Evolutionary conservation across 495 filamentous ascomycete genomes (phyloP).

Genomic region (Tuber aestivum): DNA sequence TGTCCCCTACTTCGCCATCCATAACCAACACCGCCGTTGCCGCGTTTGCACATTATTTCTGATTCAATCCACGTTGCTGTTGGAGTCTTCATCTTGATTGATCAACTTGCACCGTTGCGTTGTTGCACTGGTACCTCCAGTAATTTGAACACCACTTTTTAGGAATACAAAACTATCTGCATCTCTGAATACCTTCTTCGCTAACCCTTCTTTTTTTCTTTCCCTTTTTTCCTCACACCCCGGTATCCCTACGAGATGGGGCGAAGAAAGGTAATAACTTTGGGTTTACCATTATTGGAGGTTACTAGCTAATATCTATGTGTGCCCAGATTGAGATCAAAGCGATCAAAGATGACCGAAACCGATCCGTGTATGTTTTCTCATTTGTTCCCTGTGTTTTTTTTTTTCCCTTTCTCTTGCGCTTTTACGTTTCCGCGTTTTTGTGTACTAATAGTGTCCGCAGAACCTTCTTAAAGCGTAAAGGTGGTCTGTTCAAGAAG

Average conservation of each 20-base stretch:
- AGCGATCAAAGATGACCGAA: constrained; percentile 98
- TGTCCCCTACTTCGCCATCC: constrained; percentile 1
- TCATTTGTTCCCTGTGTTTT: constrained; percentile 17
- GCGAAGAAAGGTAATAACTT: constrained; percentile 51
- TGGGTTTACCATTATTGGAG: constrained; percentile 11
- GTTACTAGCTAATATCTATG: constrained; percentile 14
- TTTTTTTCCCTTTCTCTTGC: not conserved
- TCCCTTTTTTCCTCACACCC: constrained; percentile 4
- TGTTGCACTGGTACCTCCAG: not conserved
- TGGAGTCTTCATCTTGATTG: not conserved
- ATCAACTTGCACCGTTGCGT: not conserved
- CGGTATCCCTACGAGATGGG: constrained; percentile 50
- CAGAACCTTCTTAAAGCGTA: constrained; percentile 96
- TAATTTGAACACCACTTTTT: not conserved
- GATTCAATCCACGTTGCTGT: constrained; percentile 1
- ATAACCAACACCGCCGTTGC: not conserved
- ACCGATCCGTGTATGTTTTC: constrained; percentile 86
- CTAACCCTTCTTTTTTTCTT: constrained; percentile 7
- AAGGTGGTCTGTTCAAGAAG: constrained; percentile 98
- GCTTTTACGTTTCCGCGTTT: constrained; percentile 2
- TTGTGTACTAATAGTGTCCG: constrained; percentile 22
- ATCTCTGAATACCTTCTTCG: not conserved
- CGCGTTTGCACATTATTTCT: constrained; percentile 11
- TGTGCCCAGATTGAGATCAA: constrained; percentile 85
- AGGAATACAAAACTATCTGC: not conserved